phyloP scores from a whole-genome alignment of 805 yeast genomes.

The Candida montana region DNA sequence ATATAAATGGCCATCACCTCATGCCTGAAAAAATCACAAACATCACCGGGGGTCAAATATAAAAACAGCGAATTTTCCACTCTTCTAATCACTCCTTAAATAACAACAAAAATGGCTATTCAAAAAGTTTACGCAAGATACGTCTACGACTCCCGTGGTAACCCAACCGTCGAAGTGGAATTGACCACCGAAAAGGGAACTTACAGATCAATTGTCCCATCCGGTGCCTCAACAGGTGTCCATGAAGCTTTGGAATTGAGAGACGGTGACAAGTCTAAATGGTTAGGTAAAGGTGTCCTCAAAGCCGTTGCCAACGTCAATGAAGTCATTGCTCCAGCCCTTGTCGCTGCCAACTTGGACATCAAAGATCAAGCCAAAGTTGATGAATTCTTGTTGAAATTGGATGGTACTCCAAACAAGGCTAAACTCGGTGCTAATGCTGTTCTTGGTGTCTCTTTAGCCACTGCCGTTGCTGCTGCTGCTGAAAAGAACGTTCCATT shows the following conservation, averaged over 20 bases:
- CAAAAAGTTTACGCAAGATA: constrained; percentile 87
- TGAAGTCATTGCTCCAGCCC: constrained; percentile 90
- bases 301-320: constrained; percentile 97
- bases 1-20: background rate
- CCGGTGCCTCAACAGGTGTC: constrained; percentile 99
- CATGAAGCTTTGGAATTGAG: constrained; percentile 98
- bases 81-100: background rate
- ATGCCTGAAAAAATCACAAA: no score
- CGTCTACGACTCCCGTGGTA: constrained; percentile 99
- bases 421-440: constrained; percentile 98
- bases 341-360: constrained; percentile 73
- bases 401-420: constrained; percentile 98
- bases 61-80: background rate
- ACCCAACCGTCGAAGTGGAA: constrained; percentile 99
- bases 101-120: constrained; percentile 58
- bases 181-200: constrained; percentile 85
- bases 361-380: constrained; percentile 81
- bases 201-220: constrained; percentile 97
- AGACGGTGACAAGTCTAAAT: constrained; percentile 95
- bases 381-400: constrained; percentile 77
- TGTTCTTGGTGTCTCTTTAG: constrained; percentile 94
- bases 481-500: constrained; percentile 92
- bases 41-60: background rate
- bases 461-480: constrained; percentile 97
- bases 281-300: constrained; percentile 98